These are phyloP conservation scores for Phaeomoniella chlamydospora DNA, from an alignment of 2,329 filamentous ascomycete genomes.

Conservation along the genomic window DNA sequence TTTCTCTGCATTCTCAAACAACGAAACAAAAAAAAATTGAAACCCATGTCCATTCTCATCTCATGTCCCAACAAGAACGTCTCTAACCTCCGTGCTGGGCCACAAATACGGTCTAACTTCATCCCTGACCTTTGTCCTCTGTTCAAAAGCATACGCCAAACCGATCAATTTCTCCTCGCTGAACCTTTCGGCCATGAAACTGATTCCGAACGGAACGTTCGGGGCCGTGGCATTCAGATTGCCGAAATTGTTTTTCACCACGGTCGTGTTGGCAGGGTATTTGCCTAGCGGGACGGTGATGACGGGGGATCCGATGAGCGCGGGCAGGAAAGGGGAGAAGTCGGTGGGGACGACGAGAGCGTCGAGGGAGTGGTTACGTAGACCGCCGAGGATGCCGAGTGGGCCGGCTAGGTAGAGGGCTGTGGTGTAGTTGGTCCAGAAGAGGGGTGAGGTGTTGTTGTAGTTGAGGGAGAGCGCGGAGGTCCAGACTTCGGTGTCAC, in stretches of 20 bases:
- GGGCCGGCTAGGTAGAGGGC: slow-evolving; percentile 39
- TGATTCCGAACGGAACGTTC: slow-evolving; percentile 45
- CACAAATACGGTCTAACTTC: slow-evolving; percentile 6
- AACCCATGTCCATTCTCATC: no score
- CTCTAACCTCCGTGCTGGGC: slow-evolving; percentile 8
- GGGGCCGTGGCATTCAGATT: slow-evolving; percentile 40
- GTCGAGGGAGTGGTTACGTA: slow-evolving; percentile 42
- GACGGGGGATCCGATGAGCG: slow-evolving; percentile 44
- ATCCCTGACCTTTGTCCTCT: slow-evolving; percentile 35
- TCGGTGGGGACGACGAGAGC: slow-evolving; percentile 47
- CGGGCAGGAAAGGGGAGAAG: slow-evolving; percentile 32
- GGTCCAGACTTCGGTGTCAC: slow-evolving; percentile 46
- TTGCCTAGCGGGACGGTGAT: slow-evolving; percentile 50
- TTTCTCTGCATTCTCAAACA: no score
- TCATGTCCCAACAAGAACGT: slow-evolving; percentile 9
- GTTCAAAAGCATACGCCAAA: slow-evolving; percentile 56
- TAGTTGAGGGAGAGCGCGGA: slow-evolving; percentile 20
- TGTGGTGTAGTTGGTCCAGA: slow-evolving; percentile 42
- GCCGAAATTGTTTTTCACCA: slow-evolving; percentile 29
- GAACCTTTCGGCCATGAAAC: slow-evolving; percentile 47
- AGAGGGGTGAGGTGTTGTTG: slow-evolving; percentile 40
- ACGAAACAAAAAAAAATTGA: no score
- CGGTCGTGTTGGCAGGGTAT: slow-evolving; percentile 32
- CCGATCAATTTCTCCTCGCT: slow-evolving; percentile 48
- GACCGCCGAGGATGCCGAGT: slow-evolving; percentile 45